Evolutionary conservation across 768 basidiomycete genomes (phyloP).

Genomic region (Glaciozyma martinii): DNA sequence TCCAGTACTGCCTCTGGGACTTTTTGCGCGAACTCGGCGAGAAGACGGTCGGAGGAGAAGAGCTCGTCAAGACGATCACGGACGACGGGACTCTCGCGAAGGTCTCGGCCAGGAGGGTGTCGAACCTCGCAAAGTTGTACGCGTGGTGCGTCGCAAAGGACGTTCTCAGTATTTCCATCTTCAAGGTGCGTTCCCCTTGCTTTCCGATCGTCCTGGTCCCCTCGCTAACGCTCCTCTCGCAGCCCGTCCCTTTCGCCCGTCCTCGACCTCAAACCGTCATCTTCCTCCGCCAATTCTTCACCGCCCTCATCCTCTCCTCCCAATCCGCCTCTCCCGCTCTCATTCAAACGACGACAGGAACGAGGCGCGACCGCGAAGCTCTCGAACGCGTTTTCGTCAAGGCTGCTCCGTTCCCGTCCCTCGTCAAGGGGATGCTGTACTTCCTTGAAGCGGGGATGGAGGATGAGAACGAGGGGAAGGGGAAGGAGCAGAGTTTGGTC

Average conservation of each 20-base stretch:
- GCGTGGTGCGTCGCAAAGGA: slow-evolving; percentile 92
- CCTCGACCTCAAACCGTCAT: slow-evolving; percentile 55
- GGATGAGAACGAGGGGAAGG: slow-evolving; percentile 33
- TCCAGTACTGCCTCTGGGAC: slow-evolving; percentile 95
- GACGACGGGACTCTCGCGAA: slow-evolving; percentile 38
- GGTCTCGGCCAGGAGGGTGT: slow-evolving; percentile 48
- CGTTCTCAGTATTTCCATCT: slow-evolving; percentile 58
- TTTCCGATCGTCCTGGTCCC: background rate
- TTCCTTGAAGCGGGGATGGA: slow-evolving; percentile 51
- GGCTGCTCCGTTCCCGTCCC: slow-evolving; percentile 53
- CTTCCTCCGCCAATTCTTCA: slow-evolving; percentile 66
- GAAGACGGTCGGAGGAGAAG: slow-evolving; percentile 65
- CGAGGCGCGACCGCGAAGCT: slow-evolving; percentile 46
- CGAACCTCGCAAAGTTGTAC: slow-evolving; percentile 72
- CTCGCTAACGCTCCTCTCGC: background rate
- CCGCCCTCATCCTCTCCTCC: slow-evolving; percentile 60
- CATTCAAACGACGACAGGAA: slow-evolving; percentile 29
- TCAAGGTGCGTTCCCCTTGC: slow-evolving; percentile 56
- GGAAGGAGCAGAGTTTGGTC: slow-evolving; percentile 44
- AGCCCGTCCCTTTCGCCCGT: slow-evolving; percentile 80
- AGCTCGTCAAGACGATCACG: slow-evolving; percentile 55
- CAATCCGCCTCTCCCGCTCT: slow-evolving; percentile 65
- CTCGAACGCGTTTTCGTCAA: slow-evolving; percentile 75
- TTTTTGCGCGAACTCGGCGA: slow-evolving; percentile 88
- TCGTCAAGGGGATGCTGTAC: slow-evolving; percentile 67